These are phyloP conservation scores for Penicillium coprophilum DNA, from an alignment of 495 filamentous ascomycete species.

Conservation along the genomic window DNA sequence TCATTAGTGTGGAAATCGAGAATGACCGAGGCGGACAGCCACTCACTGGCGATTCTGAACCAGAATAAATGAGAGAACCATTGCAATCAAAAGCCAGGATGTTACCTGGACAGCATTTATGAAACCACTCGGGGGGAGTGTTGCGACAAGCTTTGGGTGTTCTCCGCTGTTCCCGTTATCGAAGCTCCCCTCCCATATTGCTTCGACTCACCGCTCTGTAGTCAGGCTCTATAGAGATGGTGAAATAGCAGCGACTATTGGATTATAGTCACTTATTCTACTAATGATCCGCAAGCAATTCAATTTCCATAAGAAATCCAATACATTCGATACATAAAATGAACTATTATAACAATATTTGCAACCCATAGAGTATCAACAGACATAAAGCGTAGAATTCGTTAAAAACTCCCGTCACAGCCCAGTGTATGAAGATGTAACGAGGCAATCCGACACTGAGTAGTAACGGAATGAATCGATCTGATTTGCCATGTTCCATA, in stretches of 20 bases:
- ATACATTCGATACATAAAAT: not conserved
- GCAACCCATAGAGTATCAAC: slow-evolving; percentile 19
- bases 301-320: not conserved
- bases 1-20: slow-evolving; percentile 17
- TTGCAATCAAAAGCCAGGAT: slow-evolving; percentile 32
- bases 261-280: not conserved
- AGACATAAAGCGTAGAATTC: slow-evolving; percentile 30
- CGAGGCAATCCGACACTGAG: not conserved
- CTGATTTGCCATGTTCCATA: not conserved
- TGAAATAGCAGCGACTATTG: not conserved
- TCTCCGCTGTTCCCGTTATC: slow-evolving; percentile 33
- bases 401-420: slow-evolving; percentile 19
- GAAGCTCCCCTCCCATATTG: slow-evolving; percentile 38
- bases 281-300: not conserved
- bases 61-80: slow-evolving; percentile 93
- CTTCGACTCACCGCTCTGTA: slow-evolving; percentile 30
- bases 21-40: not conserved
- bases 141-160: slow-evolving; percentile 18
- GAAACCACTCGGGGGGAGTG: slow-evolving; percentile 14
- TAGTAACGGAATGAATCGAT: not conserved
- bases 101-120: slow-evolving; percentile 27
- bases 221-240: not conserved
- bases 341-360: slow-evolving; percentile 9
- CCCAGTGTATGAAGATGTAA: not conserved
- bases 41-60: slow-evolving; percentile 95